Conservation (phyloP, 352 stramenopile genomes). For the Phytophthora sansomeana region DNA sequence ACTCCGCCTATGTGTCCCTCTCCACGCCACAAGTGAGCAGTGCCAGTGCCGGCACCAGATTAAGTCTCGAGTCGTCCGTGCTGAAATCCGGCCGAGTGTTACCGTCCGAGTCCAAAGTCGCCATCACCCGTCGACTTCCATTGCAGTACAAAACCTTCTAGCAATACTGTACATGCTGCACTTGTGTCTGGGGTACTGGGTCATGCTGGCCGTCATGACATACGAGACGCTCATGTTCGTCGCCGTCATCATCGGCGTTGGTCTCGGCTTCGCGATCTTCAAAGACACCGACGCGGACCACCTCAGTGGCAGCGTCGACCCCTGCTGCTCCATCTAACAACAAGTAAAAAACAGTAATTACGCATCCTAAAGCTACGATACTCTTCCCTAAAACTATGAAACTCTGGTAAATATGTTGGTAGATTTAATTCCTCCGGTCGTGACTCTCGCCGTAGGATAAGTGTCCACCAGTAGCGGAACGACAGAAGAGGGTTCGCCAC, state of each 20-base stretch:
- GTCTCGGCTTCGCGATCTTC: conserved; percentile 70
- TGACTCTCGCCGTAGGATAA: conserved; percentile 53
- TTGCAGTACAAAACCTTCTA: conserved; percentile 55
- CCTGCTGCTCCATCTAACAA: conserved; percentile 67
- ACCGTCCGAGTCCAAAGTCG: conserved; percentile 18
- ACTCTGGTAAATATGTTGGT: conserved; percentile 24
- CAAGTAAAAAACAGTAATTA: neutral
- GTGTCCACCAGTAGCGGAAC: conserved; percentile 56
- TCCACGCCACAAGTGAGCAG: conserved; percentile 34
- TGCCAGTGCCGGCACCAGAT: neutral
- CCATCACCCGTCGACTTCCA: conserved; percentile 45
- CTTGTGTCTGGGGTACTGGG: conserved; percentile 69
- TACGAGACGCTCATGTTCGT: conserved; percentile 76
- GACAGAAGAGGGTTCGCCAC: conserved; percentile 5
- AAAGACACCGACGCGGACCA: conserved; percentile 69
- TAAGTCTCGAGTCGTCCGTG: conserved; percentile 17
- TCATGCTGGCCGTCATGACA: conserved; percentile 83
- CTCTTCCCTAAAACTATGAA: neutral
- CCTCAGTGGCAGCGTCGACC: conserved; percentile 70
- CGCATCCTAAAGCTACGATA: neutral
- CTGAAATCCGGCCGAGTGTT: conserved; percentile 12
- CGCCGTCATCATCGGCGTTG: conserved; percentile 63
- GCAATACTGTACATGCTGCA: conserved; percentile 67
- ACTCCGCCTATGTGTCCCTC: conserved; percentile 53
- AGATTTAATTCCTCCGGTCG: conserved; percentile 52